phyloP scores from a whole-genome alignment of 2,329 filamentous ascomycete species.

The Aspergillus persii region DNA sequence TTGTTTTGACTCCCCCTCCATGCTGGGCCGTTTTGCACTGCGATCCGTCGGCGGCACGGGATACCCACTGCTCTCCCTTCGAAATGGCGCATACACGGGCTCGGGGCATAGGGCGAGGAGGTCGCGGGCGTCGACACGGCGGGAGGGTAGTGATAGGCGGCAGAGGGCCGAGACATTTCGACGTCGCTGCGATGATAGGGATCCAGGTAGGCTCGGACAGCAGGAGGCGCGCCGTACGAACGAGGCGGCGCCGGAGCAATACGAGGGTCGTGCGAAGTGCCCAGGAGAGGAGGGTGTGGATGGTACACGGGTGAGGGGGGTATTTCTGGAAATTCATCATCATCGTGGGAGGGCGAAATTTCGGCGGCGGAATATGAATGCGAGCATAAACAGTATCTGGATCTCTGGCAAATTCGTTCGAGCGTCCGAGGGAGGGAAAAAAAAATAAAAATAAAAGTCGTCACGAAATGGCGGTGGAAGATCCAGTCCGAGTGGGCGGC shows the following conservation, averaged over 20 bases:
- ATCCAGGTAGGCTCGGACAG: slow-evolving; percentile 8
- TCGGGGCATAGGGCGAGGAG: slow-evolving; percentile 13
- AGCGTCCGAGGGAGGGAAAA: background rate
- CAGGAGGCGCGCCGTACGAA: slow-evolving; percentile 1
- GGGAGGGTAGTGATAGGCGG: slow-evolving; percentile 12
- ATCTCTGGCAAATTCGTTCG: background rate
- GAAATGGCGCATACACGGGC: slow-evolving; percentile 22
- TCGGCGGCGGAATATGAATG: background rate
- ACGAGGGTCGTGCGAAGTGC: slow-evolving; percentile 30
- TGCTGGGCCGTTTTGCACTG: slow-evolving; percentile 20
- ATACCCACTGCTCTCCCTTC: slow-evolving; percentile 21
- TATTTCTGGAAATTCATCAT: slow-evolving; percentile 29
- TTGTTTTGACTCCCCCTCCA: slow-evolving; percentile 10
- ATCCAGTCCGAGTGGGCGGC: slow-evolving; percentile 1
- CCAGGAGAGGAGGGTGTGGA: slow-evolving; percentile 32
- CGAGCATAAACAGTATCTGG: background rate
- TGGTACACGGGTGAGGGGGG: slow-evolving; percentile 23
- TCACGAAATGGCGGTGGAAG: slow-evolving; percentile 18
- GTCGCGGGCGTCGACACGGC: slow-evolving; percentile 6
- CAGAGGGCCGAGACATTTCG: slow-evolving; percentile 13
- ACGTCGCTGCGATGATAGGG: slow-evolving; percentile 8
- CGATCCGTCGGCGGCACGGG: slow-evolving; percentile 22
- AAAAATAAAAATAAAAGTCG: background rate
- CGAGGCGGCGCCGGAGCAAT: slow-evolving; percentile 20
- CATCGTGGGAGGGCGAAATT: background rate